Percentiles rank a stretch among this genome's conserved stretches.
phyloP scores from a whole-genome alignment of 192 early-diverging fungal species.

The Coemansia aciculifera region DNA sequence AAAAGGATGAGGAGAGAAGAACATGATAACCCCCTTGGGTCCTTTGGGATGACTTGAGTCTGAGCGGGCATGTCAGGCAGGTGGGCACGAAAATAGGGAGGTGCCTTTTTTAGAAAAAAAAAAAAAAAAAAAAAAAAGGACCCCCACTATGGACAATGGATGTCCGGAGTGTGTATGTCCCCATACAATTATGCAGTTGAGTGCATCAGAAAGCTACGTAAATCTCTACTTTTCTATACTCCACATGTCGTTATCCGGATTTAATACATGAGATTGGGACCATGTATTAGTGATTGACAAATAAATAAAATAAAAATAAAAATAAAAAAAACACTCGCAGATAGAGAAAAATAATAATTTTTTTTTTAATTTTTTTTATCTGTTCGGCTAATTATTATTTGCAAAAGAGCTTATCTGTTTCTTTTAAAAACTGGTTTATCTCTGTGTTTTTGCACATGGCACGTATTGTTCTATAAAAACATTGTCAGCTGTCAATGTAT shows the following conservation, averaged over 20 bases:
- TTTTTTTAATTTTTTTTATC: neutral
- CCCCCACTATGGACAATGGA: neutral
- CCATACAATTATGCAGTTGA: neutral
- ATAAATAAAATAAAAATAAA: too few relatives aligned
- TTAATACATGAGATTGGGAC: neutral
- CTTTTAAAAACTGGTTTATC: too few relatives aligned
- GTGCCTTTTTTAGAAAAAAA: too few relatives aligned
- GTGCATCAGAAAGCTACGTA: neutral
- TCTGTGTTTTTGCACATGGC: too few relatives aligned
- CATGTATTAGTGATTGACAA: neutral
- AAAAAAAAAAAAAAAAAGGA: neutral
- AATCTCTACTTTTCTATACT: neutral
- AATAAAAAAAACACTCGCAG: neutral
- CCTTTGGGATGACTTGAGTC: neutral
- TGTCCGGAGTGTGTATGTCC: too few relatives aligned
- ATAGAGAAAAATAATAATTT: neutral
- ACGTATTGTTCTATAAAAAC: too few relatives aligned
- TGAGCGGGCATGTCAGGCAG: neutral
- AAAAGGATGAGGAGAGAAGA: neutral
- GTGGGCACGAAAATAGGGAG: neutral
- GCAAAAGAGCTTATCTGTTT: too few relatives aligned
- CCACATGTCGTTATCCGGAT: neutral
- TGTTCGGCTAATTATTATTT: too few relatives aligned
- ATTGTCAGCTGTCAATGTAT: too few relatives aligned
- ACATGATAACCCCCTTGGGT: neutral